Conservation (phyloP, 768 basidiomycete genomes). For the Amanita rubescens region DNA sequence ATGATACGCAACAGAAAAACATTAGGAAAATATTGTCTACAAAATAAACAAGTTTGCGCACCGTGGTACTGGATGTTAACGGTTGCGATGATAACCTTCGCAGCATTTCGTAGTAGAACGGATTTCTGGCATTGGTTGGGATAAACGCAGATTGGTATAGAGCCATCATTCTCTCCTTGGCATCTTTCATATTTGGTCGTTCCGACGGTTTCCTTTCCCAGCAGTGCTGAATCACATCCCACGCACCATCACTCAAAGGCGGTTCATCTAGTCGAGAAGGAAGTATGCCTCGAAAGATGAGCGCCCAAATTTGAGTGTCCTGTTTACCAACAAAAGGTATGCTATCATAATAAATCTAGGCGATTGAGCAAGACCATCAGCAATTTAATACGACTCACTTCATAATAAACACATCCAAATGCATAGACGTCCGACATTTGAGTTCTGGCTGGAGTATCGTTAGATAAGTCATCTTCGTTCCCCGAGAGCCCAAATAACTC, state of each 20-base stretch:
- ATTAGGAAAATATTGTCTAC: no score
- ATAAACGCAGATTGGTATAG: no score
- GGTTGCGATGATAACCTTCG: no score
- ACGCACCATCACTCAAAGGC: not conserved
- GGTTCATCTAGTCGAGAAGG: not conserved
- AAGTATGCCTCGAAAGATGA: not conserved
- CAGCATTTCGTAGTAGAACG: no score
- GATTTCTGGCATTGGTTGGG: no score
- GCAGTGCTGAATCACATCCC: not conserved
- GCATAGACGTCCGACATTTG: not conserved
- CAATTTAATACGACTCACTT: not conserved
- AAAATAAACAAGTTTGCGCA: no score
- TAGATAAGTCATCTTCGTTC: not conserved
- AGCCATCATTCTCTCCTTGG: not conserved
- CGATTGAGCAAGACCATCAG: not conserved
- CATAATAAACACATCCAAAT: not conserved
- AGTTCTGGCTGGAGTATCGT: not conserved
- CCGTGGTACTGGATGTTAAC: no score
- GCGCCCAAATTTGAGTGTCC: not conserved
- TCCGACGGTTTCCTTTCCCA: not conserved
- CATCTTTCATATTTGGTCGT: not conserved
- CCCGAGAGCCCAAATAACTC: not conserved
- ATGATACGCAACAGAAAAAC: no score
- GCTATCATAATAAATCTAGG: not conserved
- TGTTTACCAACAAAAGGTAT: not conserved